Percentiles rank a stretch among this genome's conserved stretches.
These are phyloP conservation scores for Suillus cothurnatus DNA, from an alignment of 768 basidiomycete species.

Conservation along the genomic window DNA sequence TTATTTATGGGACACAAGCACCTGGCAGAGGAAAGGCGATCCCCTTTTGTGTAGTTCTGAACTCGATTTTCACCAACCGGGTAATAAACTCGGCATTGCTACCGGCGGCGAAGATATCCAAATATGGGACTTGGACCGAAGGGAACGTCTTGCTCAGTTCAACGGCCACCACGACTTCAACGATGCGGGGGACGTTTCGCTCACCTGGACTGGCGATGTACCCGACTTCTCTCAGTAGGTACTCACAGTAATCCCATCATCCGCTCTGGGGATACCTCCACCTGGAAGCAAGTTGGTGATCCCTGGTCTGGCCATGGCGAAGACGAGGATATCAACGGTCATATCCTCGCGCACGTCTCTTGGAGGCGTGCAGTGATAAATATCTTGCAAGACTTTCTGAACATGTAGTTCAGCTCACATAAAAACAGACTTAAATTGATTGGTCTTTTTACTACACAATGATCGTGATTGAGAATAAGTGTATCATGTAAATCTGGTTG, in stretches of 20 bases:
- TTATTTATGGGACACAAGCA: conserved; percentile 5
- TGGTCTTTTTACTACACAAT: background rate
- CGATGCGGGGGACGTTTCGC: too few relatives aligned
- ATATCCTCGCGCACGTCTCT: background rate
- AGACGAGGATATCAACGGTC: background rate
- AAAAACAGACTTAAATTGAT: background rate
- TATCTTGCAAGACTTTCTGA: background rate
- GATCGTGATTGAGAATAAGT: background rate
- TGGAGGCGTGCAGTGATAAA: too few relatives aligned
- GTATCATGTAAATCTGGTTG: background rate
- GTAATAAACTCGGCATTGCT: background rate
- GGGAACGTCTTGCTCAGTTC: background rate
- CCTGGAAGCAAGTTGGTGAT: conserved; percentile 1
- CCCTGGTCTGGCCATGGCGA: background rate
- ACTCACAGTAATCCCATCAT: background rate
- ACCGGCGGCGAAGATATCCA: background rate
- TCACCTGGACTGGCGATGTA: background rate
- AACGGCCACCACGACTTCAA: background rate
- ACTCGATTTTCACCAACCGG: background rate
- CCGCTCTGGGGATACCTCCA: background rate
- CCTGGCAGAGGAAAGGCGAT: background rate
- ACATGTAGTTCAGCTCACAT: background rate
- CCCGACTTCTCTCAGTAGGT: background rate
- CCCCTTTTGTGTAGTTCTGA: background rate
- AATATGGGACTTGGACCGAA: conserved; percentile 1